phyloP scores from a whole-genome alignment of 257 asterid genomes.

The Primulina eburnea region DNA sequence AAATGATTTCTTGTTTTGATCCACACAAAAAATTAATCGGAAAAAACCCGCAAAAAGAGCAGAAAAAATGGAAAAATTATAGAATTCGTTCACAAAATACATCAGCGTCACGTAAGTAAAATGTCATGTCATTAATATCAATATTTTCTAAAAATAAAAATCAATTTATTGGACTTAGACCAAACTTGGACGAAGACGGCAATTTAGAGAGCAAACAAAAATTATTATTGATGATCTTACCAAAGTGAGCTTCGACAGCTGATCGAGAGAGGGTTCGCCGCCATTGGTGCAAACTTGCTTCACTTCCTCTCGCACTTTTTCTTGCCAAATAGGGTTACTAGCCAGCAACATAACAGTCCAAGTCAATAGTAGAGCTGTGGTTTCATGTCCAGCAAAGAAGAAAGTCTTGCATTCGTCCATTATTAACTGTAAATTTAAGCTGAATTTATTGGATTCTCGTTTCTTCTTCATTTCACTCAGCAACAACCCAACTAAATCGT shows the following conservation, averaged over 20 bases:
- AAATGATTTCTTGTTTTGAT: too few relatives aligned
- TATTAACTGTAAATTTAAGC: not conserved
- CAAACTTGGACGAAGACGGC: too few relatives aligned
- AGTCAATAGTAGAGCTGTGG: not conserved
- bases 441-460: not conserved
- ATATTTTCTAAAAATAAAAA: too few relatives aligned
- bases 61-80: too few relatives aligned
- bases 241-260: not conserved
- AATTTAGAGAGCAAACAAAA: too few relatives aligned
- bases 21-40: too few relatives aligned
- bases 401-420: not conserved
- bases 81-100: too few relatives aligned
- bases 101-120: too few relatives aligned
- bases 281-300: not conserved
- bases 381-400: slow-evolving; percentile 81
- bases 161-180: too few relatives aligned
- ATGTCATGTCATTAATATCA: too few relatives aligned
- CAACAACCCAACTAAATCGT: not conserved
- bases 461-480: not conserved
- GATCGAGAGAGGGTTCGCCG: not conserved
- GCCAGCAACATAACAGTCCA: not conserved
- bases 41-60: too few relatives aligned
- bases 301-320: not conserved
- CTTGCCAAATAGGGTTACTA: not conserved
- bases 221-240: not conserved